These are phyloP conservation scores for Colletotrichum sp. DNA, from an alignment of 2,329 filamentous ascomycete species.

Conservation along the genomic window DNA sequence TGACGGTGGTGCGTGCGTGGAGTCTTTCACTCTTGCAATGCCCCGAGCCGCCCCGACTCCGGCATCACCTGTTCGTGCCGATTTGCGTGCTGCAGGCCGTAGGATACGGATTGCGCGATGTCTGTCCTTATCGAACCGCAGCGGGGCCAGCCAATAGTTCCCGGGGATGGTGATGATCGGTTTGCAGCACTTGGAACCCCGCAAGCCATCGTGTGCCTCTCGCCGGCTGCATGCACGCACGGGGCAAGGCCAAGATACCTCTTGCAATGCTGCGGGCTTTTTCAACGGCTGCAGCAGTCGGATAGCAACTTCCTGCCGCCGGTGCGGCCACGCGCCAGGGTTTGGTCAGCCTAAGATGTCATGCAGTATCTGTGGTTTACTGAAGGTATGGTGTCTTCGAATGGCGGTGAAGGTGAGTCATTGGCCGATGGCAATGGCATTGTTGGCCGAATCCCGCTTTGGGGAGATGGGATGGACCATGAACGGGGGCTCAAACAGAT, in stretches of 20 bases:
- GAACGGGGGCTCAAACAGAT: background rate
- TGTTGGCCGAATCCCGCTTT: background rate
- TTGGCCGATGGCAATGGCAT: background rate
- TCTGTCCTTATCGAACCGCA: background rate
- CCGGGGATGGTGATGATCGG: background rate
- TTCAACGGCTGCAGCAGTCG: background rate
- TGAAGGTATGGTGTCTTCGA: background rate
- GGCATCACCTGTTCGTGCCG: background rate
- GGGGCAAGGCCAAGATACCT: background rate
- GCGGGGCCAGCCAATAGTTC: background rate
- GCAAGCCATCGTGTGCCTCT: background rate
- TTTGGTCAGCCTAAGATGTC: background rate
- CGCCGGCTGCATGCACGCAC: background rate
- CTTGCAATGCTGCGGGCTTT: background rate
- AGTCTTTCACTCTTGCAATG: background rate
- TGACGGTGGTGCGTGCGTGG: background rate
- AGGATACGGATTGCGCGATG: background rate
- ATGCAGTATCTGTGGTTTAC: background rate
- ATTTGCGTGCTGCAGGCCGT: constrained; percentile 1
- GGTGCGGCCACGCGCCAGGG: background rate
- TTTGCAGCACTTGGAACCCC: background rate
- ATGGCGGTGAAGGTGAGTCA: constrained; percentile 20
- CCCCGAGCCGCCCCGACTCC: background rate
- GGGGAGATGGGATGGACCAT: background rate
- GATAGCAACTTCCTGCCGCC: background rate